Conservation (phyloP, 2,329 filamentous ascomycete species). For the Colletotrichum karsti region DNA sequence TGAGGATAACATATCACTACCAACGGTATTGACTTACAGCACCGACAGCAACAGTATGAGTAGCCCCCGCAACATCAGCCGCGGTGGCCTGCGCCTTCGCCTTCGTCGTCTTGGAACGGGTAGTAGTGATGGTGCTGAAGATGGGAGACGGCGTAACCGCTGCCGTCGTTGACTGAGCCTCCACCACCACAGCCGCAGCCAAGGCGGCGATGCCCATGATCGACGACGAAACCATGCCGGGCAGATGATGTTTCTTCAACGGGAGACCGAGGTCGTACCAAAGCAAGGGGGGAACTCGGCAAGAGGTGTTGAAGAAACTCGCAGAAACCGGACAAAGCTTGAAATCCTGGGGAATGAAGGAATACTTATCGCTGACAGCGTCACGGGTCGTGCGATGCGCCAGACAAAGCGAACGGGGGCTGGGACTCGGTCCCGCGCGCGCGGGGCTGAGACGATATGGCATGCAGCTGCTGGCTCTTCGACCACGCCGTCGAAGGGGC, state of each 20-base stretch:
- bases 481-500: background rate
- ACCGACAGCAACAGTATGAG: slow-evolving; percentile 27
- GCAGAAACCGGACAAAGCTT: background rate
- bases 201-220: slow-evolving; percentile 1
- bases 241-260: background rate
- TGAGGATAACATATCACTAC: background rate
- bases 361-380: slow-evolving; percentile 18
- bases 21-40: background rate
- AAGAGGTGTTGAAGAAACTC: background rate
- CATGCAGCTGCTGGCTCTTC: background rate
- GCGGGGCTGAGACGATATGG: slow-evolving; percentile 9
- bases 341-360: background rate
- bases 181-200: background rate
- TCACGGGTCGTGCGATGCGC: background rate
- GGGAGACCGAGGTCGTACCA: background rate
- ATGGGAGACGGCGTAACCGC: background rate
- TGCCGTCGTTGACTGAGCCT: slow-evolving; percentile 5
- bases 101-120: background rate
- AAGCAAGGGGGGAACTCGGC: background rate
- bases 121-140: background rate
- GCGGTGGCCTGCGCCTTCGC: background rate
- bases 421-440: slow-evolving; percentile 12
- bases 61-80: background rate
- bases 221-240: background rate
- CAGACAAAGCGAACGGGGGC: slow-evolving; percentile 5